phyloP scores from a whole-genome alignment of 2,329 filamentous ascomycete genomes.

The Incumbomyces lentus region DNA sequence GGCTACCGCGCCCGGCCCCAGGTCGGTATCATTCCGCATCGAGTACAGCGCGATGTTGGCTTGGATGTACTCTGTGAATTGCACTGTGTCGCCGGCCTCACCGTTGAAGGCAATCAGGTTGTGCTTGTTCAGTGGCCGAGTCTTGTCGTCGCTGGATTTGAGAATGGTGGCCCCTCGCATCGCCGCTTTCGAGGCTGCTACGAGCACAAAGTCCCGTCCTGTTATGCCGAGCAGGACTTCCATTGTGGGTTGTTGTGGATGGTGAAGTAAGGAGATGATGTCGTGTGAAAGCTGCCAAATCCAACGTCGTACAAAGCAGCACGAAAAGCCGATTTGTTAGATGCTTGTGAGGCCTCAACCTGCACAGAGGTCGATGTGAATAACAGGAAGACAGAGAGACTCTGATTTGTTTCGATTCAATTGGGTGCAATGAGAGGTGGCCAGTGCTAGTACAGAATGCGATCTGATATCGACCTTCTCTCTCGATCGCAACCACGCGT shows the following conservation, averaged over 20 bases:
- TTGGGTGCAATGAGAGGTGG: too few species aligned
- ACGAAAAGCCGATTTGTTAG: neutral
- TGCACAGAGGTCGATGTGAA: too few species aligned
- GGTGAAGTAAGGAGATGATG: neutral
- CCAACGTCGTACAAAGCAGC: too few species aligned
- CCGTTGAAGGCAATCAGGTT: constrained; percentile 92
- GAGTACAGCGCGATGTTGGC: constrained; percentile 96
- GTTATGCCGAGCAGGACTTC: constrained; percentile 97
- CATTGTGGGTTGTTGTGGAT: constrained; percentile 46
- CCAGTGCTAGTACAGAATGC: too few species aligned
- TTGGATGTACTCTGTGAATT: constrained; percentile 99
- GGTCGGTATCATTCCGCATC: constrained; percentile 92
- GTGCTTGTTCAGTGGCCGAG: constrained; percentile 79
- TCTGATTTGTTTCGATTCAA: too few species aligned
- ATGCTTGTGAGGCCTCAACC: too few species aligned
- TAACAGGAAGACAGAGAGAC: too few species aligned
- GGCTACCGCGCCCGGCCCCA: constrained; percentile 78
- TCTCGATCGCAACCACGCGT: too few species aligned
- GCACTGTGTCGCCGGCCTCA: constrained; percentile 93
- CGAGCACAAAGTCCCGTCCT: constrained; percentile 97
- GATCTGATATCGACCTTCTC: too few species aligned
- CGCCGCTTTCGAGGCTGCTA: constrained; percentile 93
- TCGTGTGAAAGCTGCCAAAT: too few species aligned
- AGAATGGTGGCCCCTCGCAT: constrained; percentile 96
- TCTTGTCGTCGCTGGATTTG: constrained; percentile 95